Evolutionary conservation across 352 stramenopile genomes (phyloP), one percentile per base, ranked within the genome.

Genomic region (Globisporangium parvum): DNA sequence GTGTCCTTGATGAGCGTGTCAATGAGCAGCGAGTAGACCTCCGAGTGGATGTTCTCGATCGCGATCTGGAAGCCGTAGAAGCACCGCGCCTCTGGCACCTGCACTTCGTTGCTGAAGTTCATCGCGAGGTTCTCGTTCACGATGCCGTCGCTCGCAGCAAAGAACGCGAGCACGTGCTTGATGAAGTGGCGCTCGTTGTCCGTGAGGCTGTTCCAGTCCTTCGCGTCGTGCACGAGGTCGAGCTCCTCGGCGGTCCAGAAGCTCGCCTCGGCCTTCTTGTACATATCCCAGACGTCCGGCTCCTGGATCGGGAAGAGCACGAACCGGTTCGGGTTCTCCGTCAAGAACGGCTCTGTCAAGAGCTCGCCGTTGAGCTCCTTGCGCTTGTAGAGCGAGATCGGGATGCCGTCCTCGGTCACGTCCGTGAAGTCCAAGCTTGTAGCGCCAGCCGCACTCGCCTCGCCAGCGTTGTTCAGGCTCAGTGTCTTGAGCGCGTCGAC

Each of bases 11-110:
- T 98, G 70, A 99, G 99, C 24, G 96, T 99, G 73, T 99, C 97
- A 70, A 99, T 99, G n/a, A 99, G 80, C 21, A 99, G 84, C 60
- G 88, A 98, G 77, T 99, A 99, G 17, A 99, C 97, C 74, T 99
- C 97, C 49, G 86, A 97, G 82, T 99, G 97, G 72, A 99, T 99
- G 77, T 99, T 99, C 71, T 99, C 97, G 47, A 99, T 98, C 26
- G 97, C 97, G 70, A 99, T 99, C 83, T 99, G 97, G 71, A 99
- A 99, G 45, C 97, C 96, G 69, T 99, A 99, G 70, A 99, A 99
- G 77, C 95, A 98, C 12, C 96, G 87, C 48, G 97, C 97, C 73
- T 99, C 97, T 0, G 95, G 81, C 23, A 96, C 83, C 65, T 98
- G 96, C 53, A 99, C 92, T 70, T 99, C 96, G 45, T 91, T 98